Percentiles rank a stretch among this genome's conserved stretches.
These are phyloP conservation scores for Dovyalis caffra DNA, from an alignment of 345 rosid species.

Conservation along the genomic window DNA sequence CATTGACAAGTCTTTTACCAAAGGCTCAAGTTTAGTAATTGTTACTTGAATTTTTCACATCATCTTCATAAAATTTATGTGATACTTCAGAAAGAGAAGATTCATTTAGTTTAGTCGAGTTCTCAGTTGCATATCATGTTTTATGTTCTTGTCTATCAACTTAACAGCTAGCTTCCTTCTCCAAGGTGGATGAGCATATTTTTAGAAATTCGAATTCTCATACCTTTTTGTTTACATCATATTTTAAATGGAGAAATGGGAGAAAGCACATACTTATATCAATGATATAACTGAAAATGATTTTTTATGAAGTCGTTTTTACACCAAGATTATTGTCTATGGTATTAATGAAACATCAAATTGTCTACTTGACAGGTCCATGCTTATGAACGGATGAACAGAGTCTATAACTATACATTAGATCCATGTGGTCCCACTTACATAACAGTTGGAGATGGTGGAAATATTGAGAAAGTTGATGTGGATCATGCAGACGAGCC, in stretches of 20 bases:
- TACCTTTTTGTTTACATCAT: background rate
- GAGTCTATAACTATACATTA: slow-evolving; percentile 69
- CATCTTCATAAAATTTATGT: background rate
- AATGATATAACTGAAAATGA: no score
- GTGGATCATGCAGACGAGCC: slow-evolving; percentile 73
- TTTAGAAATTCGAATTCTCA: background rate
- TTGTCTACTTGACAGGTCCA: slow-evolving; percentile 56
- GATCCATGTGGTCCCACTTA: slow-evolving; percentile 76
- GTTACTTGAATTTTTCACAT: background rate
- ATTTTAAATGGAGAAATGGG: background rate
- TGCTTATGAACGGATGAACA: slow-evolving; percentile 86
- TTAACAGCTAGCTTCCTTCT: background rate
- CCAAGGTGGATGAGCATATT: background rate
- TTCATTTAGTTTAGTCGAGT: background rate
- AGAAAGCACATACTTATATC: no score
- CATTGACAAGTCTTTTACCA: background rate
- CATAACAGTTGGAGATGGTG: slow-evolving; percentile 85
- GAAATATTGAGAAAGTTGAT: slow-evolving; percentile 75
- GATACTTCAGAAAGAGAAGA: background rate
- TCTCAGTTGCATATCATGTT: background rate
- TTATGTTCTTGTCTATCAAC: background rate
- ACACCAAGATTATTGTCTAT: background rate
- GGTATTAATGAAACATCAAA: background rate
- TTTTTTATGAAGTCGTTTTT: no score
- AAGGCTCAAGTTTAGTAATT: background rate